These are phyloP conservation scores for Fusarium abutilonis DNA, from an alignment of 2,329 filamentous ascomycete species.

Conservation along the genomic window DNA sequence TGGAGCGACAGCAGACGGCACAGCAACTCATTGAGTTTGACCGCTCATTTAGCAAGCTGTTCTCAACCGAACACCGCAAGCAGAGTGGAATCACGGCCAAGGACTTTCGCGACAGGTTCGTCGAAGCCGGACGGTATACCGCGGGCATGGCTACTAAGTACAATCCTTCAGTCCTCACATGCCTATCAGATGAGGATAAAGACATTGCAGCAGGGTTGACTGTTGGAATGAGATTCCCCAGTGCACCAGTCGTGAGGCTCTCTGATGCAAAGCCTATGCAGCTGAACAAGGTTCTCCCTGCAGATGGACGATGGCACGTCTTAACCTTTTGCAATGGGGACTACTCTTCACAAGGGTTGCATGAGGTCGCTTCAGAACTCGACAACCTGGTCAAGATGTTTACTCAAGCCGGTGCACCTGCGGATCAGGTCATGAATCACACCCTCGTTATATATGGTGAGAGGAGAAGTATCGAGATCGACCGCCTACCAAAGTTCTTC, in stretches of 20 bases:
- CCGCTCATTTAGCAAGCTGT: constrained; percentile 44
- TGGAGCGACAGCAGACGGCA: constrained; percentile 60
- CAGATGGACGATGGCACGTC: constrained; percentile 39
- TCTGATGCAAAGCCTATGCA: constrained; percentile 40
- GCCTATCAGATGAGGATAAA: rapidly evolving
- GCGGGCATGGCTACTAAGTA: constrained; percentile 33
- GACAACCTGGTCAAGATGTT: background rate
- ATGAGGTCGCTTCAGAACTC: constrained; percentile 5
- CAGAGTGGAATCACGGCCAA: constrained; percentile 6
- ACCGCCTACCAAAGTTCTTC: constrained; percentile 23
- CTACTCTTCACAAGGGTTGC: background rate
- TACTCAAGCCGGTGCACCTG: background rate
- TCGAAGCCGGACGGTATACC: constrained; percentile 36
- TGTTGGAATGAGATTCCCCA: constrained; percentile 38
- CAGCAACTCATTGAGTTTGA: constrained; percentile 59
- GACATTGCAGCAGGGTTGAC: constrained; percentile 3
- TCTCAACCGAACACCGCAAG: constrained; percentile 32
- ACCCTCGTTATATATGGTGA: constrained; percentile 14
- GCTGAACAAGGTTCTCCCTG: constrained; percentile 9
- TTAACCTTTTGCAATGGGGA: constrained; percentile 24
- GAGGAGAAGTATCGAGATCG: constrained; percentile 9
- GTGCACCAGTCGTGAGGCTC: constrained; percentile 21
- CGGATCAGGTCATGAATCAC: constrained; percentile 12
- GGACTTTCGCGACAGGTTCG: constrained; percentile 34
- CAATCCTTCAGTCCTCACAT: constrained; percentile 14